Base-by-base conservation (phyloP, 2,329 filamentous ascomycete species). In the Hypoxylon sp. region DNA sequence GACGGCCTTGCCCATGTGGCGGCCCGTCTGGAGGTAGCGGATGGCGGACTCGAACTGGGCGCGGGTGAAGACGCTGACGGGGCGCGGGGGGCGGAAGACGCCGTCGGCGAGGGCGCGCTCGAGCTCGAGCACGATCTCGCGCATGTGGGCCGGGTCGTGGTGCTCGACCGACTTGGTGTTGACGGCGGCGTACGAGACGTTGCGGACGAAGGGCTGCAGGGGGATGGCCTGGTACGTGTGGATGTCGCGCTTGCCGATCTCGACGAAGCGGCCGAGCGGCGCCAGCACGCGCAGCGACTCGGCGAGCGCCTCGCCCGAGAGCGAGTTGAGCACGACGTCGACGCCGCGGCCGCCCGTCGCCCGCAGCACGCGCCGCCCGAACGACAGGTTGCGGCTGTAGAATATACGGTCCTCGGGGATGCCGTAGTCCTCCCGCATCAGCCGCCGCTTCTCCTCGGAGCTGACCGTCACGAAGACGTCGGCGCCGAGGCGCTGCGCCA, bases 211-310 rank as follows among this genome's bases (percentile, higher is more conserved):
- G 1, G 20, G 48, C 3, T 24, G 3, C 55, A 56, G 49, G 13
- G 47, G 38, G 3, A 62, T 47, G 3, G 20, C 20, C 75, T 66
- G 11, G 77, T 69, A 33, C 77, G 4, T 20, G 2, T 17, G 3
- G 10, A 40, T 40, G 20, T 40, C 37, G 2, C 18, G 17, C 10
- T 40, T 40, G 17, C 18, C 18, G 11, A 40, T 21, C 8, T 40
- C 37, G 3, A 40, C 20, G 7, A 40, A 23, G 1, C 37, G 6
- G 2, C 37, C 37, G 5, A 40, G 10, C 4, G 17, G 3, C 3
- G 37, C 37, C 4, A 40, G 4, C 4, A 8, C 3, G 2, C 17
- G 33, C 35, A 17, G 37, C 10, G 20, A 13, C 3, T 18, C 37
- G 4, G 9, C 10, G 1, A 40, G 20, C 4, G 62, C 13, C 7